Conservation (phyloP, 306 rosid genomes). For the Quercus parvula region DNA sequence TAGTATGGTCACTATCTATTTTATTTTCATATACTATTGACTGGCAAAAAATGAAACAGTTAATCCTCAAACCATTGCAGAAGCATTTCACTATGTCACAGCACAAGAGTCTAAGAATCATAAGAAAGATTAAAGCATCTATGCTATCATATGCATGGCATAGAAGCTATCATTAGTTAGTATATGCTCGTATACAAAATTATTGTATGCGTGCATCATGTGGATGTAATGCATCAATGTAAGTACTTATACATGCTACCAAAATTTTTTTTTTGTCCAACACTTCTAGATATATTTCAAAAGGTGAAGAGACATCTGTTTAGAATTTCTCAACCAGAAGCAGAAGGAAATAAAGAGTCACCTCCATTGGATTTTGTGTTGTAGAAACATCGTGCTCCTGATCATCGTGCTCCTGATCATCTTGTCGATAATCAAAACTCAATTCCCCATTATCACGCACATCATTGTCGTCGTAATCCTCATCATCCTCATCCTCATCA, state of each 20-base stretch:
- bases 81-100: background rate
- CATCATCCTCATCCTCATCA: conserved; percentile 37
- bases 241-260: background rate
- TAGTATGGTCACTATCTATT: conserved; percentile 5
- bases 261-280: background rate
- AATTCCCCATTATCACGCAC: conserved; percentile 77
- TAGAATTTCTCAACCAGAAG: conserved; percentile 14
- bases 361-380: conserved; percentile 66
- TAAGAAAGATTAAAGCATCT: background rate
- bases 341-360: conserved; percentile 16
- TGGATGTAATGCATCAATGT: background rate
- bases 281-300: conserved; percentile 11
- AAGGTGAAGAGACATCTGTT: conserved; percentile 1
- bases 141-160: background rate
- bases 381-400: conserved; percentile 56
- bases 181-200: background rate
- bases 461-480: conserved; percentile 42
- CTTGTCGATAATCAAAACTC: conserved; percentile 77
- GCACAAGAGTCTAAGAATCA: background rate
- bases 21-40: conserved; percentile 2
- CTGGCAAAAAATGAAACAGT: background rate
- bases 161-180: background rate
- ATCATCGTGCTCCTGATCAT: conserved; percentile 54
- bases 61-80: background rate
- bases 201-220: background rate